These are phyloP conservation scores for Chlorencoelia australis DNA, from an alignment of 2,329 filamentous ascomycete species.

Conservation along the genomic window DNA sequence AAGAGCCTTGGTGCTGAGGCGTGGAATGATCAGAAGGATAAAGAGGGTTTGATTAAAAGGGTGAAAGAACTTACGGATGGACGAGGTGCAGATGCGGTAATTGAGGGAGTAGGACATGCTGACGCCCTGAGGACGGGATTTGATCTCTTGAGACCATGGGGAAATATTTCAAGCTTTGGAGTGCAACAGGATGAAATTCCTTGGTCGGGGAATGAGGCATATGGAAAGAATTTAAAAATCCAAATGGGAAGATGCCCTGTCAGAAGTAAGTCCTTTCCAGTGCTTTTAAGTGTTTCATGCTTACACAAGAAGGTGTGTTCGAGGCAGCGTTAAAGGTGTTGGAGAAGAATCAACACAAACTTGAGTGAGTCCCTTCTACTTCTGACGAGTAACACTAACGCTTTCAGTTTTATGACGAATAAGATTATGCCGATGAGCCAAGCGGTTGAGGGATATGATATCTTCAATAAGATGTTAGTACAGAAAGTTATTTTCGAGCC, in stretches of 20 bases:
- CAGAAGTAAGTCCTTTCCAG: slow-evolving; percentile 43
- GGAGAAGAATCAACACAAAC: slow-evolving; percentile 53
- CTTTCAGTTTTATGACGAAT: slow-evolving; percentile 62
- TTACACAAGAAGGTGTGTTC: slow-evolving; percentile 63
- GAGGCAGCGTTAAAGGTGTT: slow-evolving; percentile 53
- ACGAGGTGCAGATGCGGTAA: slow-evolving; percentile 73
- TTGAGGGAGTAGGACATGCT: slow-evolving; percentile 66
- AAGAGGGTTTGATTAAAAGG: slow-evolving; percentile 51
- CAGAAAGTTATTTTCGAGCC: slow-evolving; percentile 62
- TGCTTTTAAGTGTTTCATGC: too few relatives aligned
- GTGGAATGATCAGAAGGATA: slow-evolving; percentile 64
- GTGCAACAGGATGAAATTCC: slow-evolving; percentile 45
- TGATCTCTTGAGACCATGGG: slow-evolving; percentile 62
- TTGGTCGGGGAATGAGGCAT: slow-evolving; percentile 55
- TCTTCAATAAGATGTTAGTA: slow-evolving; percentile 63
- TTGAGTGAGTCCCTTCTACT: slow-evolving; percentile 42
- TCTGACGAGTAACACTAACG: slow-evolving; percentile 12
- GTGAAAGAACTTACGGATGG: slow-evolving; percentile 69
- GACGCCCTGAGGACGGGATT: slow-evolving; percentile 61
- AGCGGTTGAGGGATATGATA: slow-evolving; percentile 57
- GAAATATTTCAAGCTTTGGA: slow-evolving; percentile 45
- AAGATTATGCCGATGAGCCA: slow-evolving; percentile 61
- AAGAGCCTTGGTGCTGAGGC: slow-evolving; percentile 68
- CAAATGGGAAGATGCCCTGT: slow-evolving; percentile 70
- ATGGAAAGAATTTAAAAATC: slow-evolving; percentile 61